These are phyloP conservation scores for Neocatenulostroma microsporum DNA, from an alignment of 2,329 filamentous ascomycete genomes.

Conservation along the genomic window DNA sequence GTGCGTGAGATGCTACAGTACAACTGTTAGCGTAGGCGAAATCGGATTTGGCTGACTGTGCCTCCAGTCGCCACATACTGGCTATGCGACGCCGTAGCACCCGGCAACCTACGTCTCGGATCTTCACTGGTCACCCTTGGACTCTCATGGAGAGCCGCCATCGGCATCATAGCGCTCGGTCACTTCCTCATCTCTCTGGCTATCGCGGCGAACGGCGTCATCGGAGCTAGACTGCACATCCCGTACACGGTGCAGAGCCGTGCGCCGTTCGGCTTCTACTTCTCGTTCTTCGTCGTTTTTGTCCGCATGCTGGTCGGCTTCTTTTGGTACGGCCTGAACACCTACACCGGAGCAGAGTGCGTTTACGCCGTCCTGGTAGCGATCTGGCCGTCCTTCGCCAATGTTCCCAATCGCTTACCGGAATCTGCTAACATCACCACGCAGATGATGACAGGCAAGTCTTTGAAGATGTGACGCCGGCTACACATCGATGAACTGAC, in stretches of 20 bases:
- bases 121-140: constrained; percentile 17
- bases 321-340: constrained; percentile 30
- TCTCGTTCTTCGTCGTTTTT: constrained; percentile 17
- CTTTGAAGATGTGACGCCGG: too few species aligned
- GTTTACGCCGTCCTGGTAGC: constrained; percentile 23
- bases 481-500: too few species aligned
- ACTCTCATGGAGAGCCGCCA: constrained; percentile 15
- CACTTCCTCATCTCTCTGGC: constrained; percentile 15
- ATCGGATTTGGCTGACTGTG: neutral
- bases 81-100: constrained; percentile 18
- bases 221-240: constrained; percentile 23
- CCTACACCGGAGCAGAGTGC: constrained; percentile 25
- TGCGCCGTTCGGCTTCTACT: constrained; percentile 24
- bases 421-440: constrained; percentile 18
- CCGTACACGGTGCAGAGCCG: constrained; percentile 23
- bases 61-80: constrained; percentile 16
- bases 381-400: constrained; percentile 15
- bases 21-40: too few species aligned
- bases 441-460: constrained; percentile 12
- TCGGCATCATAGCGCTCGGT: constrained; percentile 17
- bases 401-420: constrained; percentile 13
- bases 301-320: constrained; percentile 29
- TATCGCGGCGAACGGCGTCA: constrained; percentile 16
- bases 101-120: constrained; percentile 15
- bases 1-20: constrained; percentile 1